phyloP scores from a whole-genome alignment of 148 eudicot species.

The Chenopodium quinoa region DNA sequence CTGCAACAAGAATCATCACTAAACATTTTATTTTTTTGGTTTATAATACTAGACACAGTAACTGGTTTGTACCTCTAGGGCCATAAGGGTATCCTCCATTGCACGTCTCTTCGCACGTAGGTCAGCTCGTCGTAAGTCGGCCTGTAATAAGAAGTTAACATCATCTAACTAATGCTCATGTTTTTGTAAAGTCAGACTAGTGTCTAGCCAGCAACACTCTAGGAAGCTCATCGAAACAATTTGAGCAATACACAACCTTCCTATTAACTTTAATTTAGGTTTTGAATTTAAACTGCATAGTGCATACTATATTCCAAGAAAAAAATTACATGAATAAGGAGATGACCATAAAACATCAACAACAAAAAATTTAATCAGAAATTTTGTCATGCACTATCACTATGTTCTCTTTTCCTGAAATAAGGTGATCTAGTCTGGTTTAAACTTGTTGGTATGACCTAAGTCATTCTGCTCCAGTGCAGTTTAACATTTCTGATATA shows the following conservation, averaged over 20 bases:
- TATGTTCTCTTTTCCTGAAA: background rate
- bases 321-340: background rate
- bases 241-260: background rate
- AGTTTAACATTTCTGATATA: background rate
- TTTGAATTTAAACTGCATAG: background rate
- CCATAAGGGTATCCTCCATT: constrained; percentile 89
- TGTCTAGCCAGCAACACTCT: background rate
- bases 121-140: constrained; percentile 93
- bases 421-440: background rate
- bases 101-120: constrained; percentile 84
- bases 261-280: background rate
- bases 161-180: background rate
- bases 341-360: background rate
- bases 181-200: background rate
- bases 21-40: background rate
- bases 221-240: background rate
- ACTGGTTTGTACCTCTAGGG: constrained; percentile 62
- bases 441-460: background rate
- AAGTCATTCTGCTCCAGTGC: background rate
- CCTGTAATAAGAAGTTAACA: constrained; percentile 43
- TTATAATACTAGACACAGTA: background rate
- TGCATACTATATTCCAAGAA: background rate
- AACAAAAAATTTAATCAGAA: background rate
- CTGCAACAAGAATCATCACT: background rate
- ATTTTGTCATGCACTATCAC: background rate